Percentiles rank a stretch among this genome's conserved stretches.
phyloP scores from a whole-genome alignment of 768 basidiomycete genomes.

The Cyathus striatus region DNA sequence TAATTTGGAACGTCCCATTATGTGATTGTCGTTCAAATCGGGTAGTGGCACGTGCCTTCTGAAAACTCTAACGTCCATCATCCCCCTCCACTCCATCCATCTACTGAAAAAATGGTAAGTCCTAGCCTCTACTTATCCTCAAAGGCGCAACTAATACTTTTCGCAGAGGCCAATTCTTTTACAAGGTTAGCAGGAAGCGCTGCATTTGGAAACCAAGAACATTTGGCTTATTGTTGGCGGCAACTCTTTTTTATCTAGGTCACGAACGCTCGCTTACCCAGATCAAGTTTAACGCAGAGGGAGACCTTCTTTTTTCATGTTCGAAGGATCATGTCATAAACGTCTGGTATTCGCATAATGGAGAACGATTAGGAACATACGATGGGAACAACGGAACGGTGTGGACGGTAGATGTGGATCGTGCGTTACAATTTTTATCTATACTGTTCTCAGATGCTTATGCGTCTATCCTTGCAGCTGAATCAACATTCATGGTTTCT shows the following conservation, averaged over 20 bases:
- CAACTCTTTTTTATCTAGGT: slow-evolving; percentile 43
- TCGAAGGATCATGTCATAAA: slow-evolving; percentile 96
- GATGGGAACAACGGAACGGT: slow-evolving; percentile 94
- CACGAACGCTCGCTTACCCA: slow-evolving; percentile 97
- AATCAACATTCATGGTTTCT: slow-evolving; percentile 82
- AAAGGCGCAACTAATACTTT: slow-evolving; percentile 2
- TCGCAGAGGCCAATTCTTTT: slow-evolving; percentile 67
- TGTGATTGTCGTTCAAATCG: slow-evolving; percentile 1
- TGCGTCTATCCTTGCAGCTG: slow-evolving; percentile 34
- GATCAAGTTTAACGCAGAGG: slow-evolving; percentile 96
- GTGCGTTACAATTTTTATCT: slow-evolving; percentile 45
- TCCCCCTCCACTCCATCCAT: slow-evolving; percentile 2
- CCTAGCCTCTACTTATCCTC: background rate
- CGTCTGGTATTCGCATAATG: slow-evolving; percentile 97
- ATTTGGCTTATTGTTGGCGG: background rate
- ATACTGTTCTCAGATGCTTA: background rate
- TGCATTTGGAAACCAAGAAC: background rate
- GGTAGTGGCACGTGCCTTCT: slow-evolving; percentile 12
- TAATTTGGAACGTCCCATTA: background rate
- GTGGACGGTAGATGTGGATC: slow-evolving; percentile 96
- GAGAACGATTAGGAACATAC: slow-evolving; percentile 95
- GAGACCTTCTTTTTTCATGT: slow-evolving; percentile 92
- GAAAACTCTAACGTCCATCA: slow-evolving; percentile 15
- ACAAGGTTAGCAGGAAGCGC: no score
- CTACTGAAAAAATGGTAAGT: slow-evolving; percentile 28